Conservation (phyloP, 306 rosid genomes). For the Parietaria judaica region DNA sequence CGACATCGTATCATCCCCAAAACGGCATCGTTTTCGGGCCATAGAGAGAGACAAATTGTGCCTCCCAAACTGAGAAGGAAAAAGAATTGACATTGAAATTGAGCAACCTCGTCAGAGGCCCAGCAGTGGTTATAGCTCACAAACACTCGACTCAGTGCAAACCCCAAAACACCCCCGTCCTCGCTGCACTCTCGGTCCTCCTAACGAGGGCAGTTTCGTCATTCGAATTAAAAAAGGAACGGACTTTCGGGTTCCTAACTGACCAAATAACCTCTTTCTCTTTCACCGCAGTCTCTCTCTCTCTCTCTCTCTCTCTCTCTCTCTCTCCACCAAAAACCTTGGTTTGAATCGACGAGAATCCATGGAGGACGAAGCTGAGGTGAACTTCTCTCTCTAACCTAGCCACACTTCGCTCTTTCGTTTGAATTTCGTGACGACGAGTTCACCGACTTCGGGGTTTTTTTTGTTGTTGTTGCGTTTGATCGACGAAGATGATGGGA, state of each 20-base stretch:
- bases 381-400: constrained; percentile 15
- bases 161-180: neutral
- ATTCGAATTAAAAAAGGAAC: neutral
- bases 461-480: neutral
- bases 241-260: constrained; percentile 19
- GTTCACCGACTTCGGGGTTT: neutral
- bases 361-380: constrained; percentile 47
- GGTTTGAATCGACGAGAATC: neutral
- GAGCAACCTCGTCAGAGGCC: constrained; percentile 13
- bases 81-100: neutral
- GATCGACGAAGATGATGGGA: no score
- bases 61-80: neutral
- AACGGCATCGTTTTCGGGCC: constrained; percentile 9
- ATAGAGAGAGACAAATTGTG: neutral
- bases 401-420: neutral
- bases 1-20: constrained; percentile 13
- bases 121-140: neutral
- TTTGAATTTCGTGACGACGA: neutral
- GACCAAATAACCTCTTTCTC: constrained; percentile 22
- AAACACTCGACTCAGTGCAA: neutral
- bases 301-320: constrained; percentile 6
- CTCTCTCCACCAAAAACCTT: neutral
- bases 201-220: constrained; percentile 19
- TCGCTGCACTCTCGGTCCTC: neutral
- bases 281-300: neutral